phyloP scores from a whole-genome alignment of 306 rosid species.

The Cajanus cajan region DNA sequence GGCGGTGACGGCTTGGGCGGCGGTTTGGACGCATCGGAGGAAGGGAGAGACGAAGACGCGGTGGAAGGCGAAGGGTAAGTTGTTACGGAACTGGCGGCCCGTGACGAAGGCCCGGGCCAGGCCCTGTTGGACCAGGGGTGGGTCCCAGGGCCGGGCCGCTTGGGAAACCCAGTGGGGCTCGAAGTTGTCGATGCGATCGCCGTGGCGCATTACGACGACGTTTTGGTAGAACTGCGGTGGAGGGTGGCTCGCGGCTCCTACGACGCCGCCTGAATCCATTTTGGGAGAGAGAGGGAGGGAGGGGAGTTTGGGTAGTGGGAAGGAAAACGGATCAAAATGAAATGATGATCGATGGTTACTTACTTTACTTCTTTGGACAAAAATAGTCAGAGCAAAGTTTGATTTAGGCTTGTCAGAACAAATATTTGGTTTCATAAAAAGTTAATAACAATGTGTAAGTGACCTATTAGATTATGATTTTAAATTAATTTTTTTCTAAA shows the following conservation, averaged over 20 bases:
- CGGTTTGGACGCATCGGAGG: conserved; percentile 87
- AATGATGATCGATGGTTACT: too few species aligned
- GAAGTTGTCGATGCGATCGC: conserved; percentile 80
- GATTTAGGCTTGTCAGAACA: too few species aligned
- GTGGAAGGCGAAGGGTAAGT: conserved; percentile 51
- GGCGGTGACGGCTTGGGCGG: conserved; percentile 58
- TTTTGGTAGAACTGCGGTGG: conserved; percentile 49
- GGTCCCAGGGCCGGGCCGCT: conserved; percentile 80
- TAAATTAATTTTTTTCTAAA: too few species aligned
- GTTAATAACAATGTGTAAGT: too few species aligned
- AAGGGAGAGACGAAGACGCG: conserved; percentile 89
- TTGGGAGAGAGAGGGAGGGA: not conserved
- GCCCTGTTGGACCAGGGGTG: conserved; percentile 59
- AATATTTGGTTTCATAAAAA: too few species aligned
- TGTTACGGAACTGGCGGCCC: conserved; percentile 54
- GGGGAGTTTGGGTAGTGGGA: too few species aligned
- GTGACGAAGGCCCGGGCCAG: conserved; percentile 55
- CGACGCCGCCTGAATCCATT: not conserved
- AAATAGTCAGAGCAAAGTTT: too few species aligned
- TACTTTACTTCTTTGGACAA: too few species aligned
- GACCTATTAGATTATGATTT: too few species aligned
- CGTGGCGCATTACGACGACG: conserved; percentile 93
- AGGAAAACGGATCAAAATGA: too few species aligned
- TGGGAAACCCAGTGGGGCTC: conserved; percentile 53
- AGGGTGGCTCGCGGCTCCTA: not conserved